Conservation (phyloP, 805 yeast genomes). For the Saccharomyces kudriavzevii region DNA sequence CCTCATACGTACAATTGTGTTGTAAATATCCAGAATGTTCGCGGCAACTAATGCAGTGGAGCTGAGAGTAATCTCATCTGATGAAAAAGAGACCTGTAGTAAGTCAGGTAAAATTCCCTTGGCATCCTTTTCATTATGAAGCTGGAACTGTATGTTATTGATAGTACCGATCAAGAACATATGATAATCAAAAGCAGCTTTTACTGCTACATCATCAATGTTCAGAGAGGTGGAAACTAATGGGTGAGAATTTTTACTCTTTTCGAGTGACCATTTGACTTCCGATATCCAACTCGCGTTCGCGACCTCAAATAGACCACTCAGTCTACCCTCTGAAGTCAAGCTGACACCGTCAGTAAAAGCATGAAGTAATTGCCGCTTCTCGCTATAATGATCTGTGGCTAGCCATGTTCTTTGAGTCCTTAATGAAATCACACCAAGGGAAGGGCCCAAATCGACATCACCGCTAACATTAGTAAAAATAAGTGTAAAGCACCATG, state of each 20-base stretch:
- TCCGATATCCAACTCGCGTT: slow-evolving; percentile 52
- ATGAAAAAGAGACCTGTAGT: slow-evolving; percentile 42
- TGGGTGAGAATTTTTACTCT: slow-evolving; percentile 47
- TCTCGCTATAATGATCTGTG: slow-evolving; percentile 54
- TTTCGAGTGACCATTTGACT: slow-evolving; percentile 57
- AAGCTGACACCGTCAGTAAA: slow-evolving; percentile 49
- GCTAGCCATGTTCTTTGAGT: slow-evolving; percentile 61
- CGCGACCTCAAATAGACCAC: slow-evolving; percentile 52
- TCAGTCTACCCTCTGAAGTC: slow-evolving; percentile 66
- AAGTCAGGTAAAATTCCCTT: slow-evolving; percentile 47
- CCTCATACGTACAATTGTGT: slow-evolving; percentile 59
- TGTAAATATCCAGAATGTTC: slow-evolving; percentile 67
- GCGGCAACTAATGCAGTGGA: slow-evolving; percentile 83
- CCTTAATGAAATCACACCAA: slow-evolving; percentile 55
- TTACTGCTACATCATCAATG: slow-evolving; percentile 46
- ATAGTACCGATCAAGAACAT: slow-evolving; percentile 62
- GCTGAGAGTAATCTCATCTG: slow-evolving; percentile 50
- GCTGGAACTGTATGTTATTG: slow-evolving; percentile 40
- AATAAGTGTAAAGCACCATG: slow-evolving; percentile 61
- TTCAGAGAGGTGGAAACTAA: slow-evolving; percentile 55
- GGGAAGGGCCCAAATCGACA: slow-evolving; percentile 75
- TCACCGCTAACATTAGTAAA: slow-evolving; percentile 44
- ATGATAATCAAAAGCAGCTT: slow-evolving; percentile 77
- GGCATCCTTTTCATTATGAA: slow-evolving; percentile 59
- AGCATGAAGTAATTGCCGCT: slow-evolving; percentile 62